Evolutionary conservation across 1,284 basidiomycete genomes (phyloP).

Genomic region (Apiotrichum gamsii): DNA sequence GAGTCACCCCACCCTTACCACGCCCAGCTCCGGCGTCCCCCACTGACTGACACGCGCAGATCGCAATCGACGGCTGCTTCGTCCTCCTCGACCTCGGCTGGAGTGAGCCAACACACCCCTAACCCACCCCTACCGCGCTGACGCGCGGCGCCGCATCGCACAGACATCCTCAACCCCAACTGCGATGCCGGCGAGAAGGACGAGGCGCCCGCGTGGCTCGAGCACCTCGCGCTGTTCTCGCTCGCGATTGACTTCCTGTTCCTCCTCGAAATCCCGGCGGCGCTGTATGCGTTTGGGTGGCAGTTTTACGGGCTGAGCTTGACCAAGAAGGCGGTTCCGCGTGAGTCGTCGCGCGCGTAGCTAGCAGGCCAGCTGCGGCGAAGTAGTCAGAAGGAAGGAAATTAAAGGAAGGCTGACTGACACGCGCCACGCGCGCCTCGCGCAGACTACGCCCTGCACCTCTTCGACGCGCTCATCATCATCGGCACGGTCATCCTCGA

Average conservation of each 20-base stretch:
- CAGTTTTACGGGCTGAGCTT: conserved; percentile 10
- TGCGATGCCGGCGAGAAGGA: not conserved
- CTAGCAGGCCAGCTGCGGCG: not conserved
- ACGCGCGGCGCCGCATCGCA: too few species aligned
- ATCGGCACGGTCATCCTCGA: conserved; percentile 66
- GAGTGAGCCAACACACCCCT: too few species aligned
- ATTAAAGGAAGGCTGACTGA: not conserved
- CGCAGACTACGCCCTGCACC: conserved; percentile 51
- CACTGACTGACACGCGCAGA: too few species aligned
- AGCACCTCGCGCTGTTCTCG: conserved; percentile 58
- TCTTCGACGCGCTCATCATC: conserved; percentile 66
- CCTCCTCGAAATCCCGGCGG: conserved; percentile 65
- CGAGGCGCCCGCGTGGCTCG: conserved; percentile 58
- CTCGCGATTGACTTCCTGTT: conserved; percentile 55
- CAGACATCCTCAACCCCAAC: not conserved
- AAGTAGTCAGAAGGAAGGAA: too few species aligned
- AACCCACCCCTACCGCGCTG: too few species aligned
- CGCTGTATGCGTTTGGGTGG: conserved; percentile 59
- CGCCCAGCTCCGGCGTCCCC: too few species aligned
- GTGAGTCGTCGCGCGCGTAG: too few species aligned
- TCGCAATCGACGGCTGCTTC: too few species aligned
- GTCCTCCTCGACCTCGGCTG: too few species aligned
- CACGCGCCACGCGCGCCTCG: too few species aligned
- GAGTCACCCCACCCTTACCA: too few species aligned
- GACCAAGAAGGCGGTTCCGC: conserved; percentile 3